Evolutionary conservation across 2,329 filamentous ascomycete genomes (phyloP).

Genomic region (Colletotrichum sp.): DNA sequence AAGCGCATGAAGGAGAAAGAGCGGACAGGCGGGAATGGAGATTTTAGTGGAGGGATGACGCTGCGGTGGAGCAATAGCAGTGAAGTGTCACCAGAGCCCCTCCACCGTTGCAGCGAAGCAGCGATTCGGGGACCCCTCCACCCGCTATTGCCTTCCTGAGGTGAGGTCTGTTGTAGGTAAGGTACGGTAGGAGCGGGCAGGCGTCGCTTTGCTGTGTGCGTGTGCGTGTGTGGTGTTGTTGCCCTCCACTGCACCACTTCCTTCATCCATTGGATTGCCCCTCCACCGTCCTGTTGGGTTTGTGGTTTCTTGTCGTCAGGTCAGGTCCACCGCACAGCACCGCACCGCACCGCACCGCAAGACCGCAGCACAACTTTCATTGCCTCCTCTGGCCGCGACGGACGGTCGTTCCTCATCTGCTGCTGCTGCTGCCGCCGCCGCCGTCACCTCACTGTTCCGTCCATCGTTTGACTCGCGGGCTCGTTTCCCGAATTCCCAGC

Average conservation of each 20-base stretch:
- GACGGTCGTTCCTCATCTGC: background rate
- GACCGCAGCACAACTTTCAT: constrained; percentile 2
- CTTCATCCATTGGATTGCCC: background rate
- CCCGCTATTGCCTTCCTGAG: background rate
- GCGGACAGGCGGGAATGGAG: constrained; percentile 7
- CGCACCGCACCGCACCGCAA: background rate
- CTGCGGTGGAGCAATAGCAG: constrained; percentile 10
- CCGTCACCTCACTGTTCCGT: background rate
- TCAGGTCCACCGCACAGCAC: background rate
- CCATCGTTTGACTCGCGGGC: background rate
- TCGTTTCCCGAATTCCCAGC: background rate
- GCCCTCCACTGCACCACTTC: background rate
- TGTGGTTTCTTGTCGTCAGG: background rate
- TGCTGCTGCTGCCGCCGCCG: background rate
- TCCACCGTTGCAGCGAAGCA: background rate
- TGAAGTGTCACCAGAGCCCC: constrained; percentile 10
- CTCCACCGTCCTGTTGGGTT: background rate
- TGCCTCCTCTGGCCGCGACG: background rate
- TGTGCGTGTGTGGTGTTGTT: background rate
- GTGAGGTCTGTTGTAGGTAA: background rate
- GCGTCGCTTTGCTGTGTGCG: background rate
- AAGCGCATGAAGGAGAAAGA: constrained; percentile 1
- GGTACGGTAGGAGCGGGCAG: background rate
- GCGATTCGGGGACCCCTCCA: background rate
- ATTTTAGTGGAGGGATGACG: constrained; percentile 21